Conservation (phyloP, 345 rosid species). For the Citrus reticulata region DNA sequence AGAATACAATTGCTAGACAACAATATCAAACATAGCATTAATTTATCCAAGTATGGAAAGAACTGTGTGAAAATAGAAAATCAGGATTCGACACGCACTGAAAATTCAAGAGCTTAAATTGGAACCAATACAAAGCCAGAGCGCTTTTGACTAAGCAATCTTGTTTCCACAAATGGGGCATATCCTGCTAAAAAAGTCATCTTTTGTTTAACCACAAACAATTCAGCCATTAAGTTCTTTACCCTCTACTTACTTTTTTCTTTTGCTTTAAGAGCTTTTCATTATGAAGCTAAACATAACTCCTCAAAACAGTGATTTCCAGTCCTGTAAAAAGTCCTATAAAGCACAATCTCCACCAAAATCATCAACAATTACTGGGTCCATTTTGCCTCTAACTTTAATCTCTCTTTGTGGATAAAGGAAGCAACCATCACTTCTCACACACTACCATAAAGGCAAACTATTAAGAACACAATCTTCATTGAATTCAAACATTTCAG, state of each 20-base stretch:
- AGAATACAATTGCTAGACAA: too few relatives aligned
- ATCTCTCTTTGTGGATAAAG: not conserved
- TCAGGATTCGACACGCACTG: not conserved
- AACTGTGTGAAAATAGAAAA: not conserved
- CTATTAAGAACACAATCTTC: not conserved
- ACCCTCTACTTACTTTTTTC: conserved; percentile 27
- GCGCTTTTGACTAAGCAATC: conserved; percentile 24
- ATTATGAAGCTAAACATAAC: conserved; percentile 30
- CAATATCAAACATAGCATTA: too few relatives aligned
- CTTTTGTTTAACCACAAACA: conserved; percentile 30
- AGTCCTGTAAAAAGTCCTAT: conserved; percentile 14
- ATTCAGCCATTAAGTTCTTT: conserved; percentile 22
- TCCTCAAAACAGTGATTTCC: conserved; percentile 20
- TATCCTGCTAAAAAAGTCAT: conserved; percentile 27
- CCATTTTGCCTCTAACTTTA: conserved; percentile 20
- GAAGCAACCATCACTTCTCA: not conserved
- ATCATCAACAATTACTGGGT: conserved; percentile 21
- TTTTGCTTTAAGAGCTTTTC: conserved; percentile 37
- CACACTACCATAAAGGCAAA: not conserved
- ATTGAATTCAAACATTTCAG: not conserved
- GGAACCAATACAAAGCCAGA: conserved; percentile 26
- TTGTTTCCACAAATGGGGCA: conserved; percentile 13
- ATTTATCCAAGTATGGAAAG: not conserved
- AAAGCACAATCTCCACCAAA: conserved; percentile 25
- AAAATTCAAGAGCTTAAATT: conserved; percentile 14